phyloP scores from a whole-genome alignment of 805 yeast species.

The Ascoidea asiatica region DNA sequence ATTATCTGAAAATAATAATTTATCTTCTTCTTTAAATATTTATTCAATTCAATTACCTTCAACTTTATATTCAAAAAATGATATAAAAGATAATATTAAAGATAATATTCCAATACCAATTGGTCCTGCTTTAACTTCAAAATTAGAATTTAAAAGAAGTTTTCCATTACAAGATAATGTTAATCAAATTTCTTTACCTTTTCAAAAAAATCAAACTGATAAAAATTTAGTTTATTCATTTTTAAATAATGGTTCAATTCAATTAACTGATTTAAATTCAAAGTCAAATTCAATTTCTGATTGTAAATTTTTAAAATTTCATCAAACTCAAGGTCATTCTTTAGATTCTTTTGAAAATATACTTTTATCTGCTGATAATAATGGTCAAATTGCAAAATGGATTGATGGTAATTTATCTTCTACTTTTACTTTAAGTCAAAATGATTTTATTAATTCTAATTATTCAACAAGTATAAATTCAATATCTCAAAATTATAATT shows the following conservation, averaged over 20 bases:
- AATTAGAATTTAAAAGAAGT: conserved; percentile 27
- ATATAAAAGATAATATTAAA: not conserved
- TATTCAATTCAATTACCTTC: conserved; percentile 25
- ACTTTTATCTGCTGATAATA: conserved; percentile 55
- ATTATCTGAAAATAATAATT: not conserved
- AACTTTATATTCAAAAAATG: conserved; percentile 26
- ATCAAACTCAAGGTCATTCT: conserved; percentile 55
- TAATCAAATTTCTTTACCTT: not conserved
- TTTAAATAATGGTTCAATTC: not conserved
- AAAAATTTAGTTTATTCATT: not conserved
- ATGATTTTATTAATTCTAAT: too few species aligned
- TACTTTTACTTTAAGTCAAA: conserved; percentile 9
- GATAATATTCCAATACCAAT: conserved; percentile 16
- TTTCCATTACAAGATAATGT: not conserved
- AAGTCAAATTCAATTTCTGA: not conserved
- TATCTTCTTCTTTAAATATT: conserved; percentile 22
- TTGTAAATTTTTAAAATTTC: conserved; percentile 29
- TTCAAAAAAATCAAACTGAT: not conserved
- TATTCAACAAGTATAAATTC: conserved; percentile 61
- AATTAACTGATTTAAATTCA: not conserved
- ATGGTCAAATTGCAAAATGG: conserved; percentile 61
- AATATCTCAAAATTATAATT: conserved; percentile 38
- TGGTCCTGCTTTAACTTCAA: conserved; percentile 21
- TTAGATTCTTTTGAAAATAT: conserved; percentile 36
- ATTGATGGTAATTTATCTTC: conserved; percentile 27